phyloP scores from a whole-genome alignment of 805 yeast species.

The Debaryomyces tyrocola region DNA sequence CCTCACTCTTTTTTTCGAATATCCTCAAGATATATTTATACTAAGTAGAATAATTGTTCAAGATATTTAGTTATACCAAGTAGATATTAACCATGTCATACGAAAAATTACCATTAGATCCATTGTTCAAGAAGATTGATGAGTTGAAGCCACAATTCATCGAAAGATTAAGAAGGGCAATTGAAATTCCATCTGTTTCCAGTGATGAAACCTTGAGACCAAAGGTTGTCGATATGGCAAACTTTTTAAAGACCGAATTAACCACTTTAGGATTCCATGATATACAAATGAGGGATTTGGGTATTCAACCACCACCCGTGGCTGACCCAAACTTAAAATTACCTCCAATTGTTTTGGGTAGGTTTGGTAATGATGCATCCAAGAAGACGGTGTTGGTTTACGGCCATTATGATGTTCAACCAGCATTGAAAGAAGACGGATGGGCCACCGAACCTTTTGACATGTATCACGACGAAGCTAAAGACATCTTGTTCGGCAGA shows the following conservation, averaged over 20 bases:
- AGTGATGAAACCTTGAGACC: conserved; percentile 88
- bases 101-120: conserved; percentile 41
- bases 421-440: conserved; percentile 89
- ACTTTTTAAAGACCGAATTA: conserved; percentile 72
- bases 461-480: conserved; percentile 57
- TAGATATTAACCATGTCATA: conserved; percentile 29
- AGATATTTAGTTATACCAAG: background rate
- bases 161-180: conserved; percentile 74
- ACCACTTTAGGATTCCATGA: conserved; percentile 74
- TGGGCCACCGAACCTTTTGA: conserved; percentile 93
- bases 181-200: conserved; percentile 92
- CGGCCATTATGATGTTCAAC: conserved; percentile 99
- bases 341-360: conserved; percentile 94
- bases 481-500: conserved; percentile 79
- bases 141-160: conserved; percentile 75
- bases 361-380: conserved; percentile 75
- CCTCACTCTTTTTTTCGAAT: background rate
- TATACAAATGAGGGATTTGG: conserved; percentile 78
- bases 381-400: conserved; percentile 90
- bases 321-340: conserved; percentile 61
- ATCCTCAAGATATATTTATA: no score
- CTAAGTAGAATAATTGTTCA: background rate
- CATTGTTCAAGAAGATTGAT: conserved; percentile 63
- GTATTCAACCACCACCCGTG: conserved; percentile 92
- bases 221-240: conserved; percentile 85